Percentiles rank a stretch among this genome's conserved stretches.
Conservation (phyloP, 441 rosid genomes). For the Dalechampia spathulata region DNA sequence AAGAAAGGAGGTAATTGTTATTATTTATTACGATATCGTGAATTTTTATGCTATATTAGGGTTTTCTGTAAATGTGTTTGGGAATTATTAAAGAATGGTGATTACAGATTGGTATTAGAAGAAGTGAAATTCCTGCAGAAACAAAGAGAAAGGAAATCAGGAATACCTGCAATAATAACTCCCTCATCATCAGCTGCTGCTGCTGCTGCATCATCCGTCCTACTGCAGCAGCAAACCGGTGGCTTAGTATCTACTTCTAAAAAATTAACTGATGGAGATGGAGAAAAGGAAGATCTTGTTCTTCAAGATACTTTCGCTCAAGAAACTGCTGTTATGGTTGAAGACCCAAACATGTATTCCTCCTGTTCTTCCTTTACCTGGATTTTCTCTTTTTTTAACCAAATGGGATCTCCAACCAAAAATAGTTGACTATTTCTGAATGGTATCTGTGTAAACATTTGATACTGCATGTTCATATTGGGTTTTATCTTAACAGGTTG, state of each 20-base stretch:
- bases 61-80: constrained; percentile 16
- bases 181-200: background rate
- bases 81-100: background rate
- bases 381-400: too few relatives aligned
- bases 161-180: constrained; percentile 48
- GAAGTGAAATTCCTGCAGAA: constrained; percentile 93
- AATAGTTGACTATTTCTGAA: too few relatives aligned
- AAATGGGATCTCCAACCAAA: too few relatives aligned
- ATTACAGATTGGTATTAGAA: constrained; percentile 59
- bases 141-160: constrained; percentile 77
- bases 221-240: constrained; percentile 18
- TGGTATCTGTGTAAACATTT: too few relatives aligned
- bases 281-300: constrained; percentile 80
- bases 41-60: constrained; percentile 16
- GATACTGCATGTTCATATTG: too few relatives aligned
- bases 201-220: constrained; percentile 7
- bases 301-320: constrained; percentile 96
- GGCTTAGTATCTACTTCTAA: constrained; percentile 22
- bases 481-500: constrained; percentile 31
- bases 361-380: too few relatives aligned
- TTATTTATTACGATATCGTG: too few relatives aligned
- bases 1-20: constrained; percentile 58
- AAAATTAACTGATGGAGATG: constrained; percentile 60
- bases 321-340: constrained; percentile 91
- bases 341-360: constrained; percentile 84